phyloP scores from a whole-genome alignment of 495 filamentous ascomycete genomes.

The Penicillium bialowiezense region DNA sequence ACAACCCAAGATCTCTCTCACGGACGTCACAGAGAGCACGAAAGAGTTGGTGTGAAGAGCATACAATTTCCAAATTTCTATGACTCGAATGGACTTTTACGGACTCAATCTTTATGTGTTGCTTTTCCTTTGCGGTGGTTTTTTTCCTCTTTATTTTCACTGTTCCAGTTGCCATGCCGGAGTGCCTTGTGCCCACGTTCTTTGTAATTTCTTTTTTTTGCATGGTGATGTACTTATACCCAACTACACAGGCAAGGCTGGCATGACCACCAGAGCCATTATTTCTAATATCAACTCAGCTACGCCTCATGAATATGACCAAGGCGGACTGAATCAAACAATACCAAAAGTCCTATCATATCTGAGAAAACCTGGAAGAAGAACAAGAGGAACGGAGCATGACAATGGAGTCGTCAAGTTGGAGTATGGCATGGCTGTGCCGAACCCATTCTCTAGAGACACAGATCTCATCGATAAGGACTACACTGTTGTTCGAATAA shows the following conservation, averaged over 20 bases:
- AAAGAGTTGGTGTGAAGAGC: conserved; percentile 23
- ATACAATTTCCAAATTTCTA: conserved; percentile 16
- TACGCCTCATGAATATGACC: background rate
- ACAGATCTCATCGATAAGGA: too few relatives aligned
- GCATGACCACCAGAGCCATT: background rate
- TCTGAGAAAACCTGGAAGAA: too few relatives aligned
- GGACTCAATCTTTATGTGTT: background rate
- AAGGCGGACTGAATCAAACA: too few relatives aligned
- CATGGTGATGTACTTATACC: conserved; percentile 2
- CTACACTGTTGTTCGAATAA: too few relatives aligned
- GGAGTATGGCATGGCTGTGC: too few relatives aligned
- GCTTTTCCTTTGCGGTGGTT: background rate
- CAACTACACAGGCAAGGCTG: conserved; percentile 2
- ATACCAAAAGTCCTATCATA: too few relatives aligned
- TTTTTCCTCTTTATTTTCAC: background rate
- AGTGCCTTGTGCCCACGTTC: background rate
- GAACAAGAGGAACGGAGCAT: too few relatives aligned
- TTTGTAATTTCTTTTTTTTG: background rate
- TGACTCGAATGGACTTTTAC: conserved; percentile 2
- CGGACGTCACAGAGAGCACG: conserved; percentile 27
- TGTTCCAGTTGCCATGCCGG: too few relatives aligned
- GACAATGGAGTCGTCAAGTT: too few relatives aligned
- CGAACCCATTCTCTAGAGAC: too few relatives aligned
- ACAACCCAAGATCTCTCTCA: background rate
- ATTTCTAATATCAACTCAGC: background rate